Conservation (phyloP, 2,329 filamentous ascomycete species). For the Aspergillus sp. region DNA sequence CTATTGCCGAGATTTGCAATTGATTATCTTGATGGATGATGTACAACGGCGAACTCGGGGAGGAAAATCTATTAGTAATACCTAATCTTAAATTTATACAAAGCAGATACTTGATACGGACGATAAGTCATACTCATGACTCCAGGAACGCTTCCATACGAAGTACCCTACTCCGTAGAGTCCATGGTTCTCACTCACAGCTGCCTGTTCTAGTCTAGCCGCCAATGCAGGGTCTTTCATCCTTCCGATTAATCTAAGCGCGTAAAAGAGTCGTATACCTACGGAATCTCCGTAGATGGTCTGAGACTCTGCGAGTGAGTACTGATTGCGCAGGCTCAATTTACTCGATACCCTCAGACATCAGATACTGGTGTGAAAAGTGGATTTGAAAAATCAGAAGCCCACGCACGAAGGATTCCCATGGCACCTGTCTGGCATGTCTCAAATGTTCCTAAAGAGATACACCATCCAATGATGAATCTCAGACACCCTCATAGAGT, state of each 20-base stretch:
- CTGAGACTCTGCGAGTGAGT: neutral
- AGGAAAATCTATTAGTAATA: neutral
- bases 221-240: conserved; percentile 5
- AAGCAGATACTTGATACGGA: neutral
- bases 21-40: neutral
- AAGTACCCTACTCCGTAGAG: neutral
- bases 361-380: neutral
- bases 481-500: neutral
- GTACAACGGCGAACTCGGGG: neutral
- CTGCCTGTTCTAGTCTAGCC: conserved; percentile 5
- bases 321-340: neutral
- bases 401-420: neutral
- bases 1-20: neutral
- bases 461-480: neutral
- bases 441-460: neutral
- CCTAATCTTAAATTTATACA: too few relatives aligned
- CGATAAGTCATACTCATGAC: neutral
- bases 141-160: neutral
- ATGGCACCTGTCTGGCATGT: neutral
- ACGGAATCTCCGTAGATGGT: neutral
- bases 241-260: neutral
- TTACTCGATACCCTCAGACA: neutral
- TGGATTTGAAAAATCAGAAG: neutral
- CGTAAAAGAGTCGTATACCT: neutral
- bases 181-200: neutral